Evolutionary conservation across 805 yeast species (phyloP), one percentile per base, ranked within the genome.

Genomic region (Metschnikowia henanensis): DNA sequence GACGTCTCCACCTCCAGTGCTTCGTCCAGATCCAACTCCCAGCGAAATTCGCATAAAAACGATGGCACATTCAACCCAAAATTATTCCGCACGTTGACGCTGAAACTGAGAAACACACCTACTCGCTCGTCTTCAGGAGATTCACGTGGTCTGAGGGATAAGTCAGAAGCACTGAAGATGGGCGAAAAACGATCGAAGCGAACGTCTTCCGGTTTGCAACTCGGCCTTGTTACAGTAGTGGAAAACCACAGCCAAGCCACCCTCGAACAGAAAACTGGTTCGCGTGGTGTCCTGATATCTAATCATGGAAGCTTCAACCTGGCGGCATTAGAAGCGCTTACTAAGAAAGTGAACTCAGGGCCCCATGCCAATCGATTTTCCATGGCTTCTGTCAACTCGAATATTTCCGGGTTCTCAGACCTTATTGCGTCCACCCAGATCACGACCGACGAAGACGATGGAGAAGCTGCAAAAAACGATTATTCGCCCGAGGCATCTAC

Each of bases 281-380:
- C 20, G 29, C 22, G 23, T n/a, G 16, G n/a, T 12, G 30, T 26
- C 21, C 6, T 16, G 5, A 35, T 12, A 5, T 30, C 35, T 8
- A 39, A 35, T 9, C 59, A 55, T 35, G 72, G 64, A 29, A 52
- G 68, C 5, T 70, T 59, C 49, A 68, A 70, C 41, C 67, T 62
- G 49, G 50, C 59, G 3, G 60, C 76, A 4, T 53, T 69, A 6
- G 75, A 70, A 31, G 61, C 66, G 15, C 51, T 70, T 30, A 65
- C 72, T 0, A 59, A 49, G 32, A 57, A 49, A 34, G 19, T 43
- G n/a, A 36, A 39, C 18, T 19, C 49, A 8, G 45, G 53, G 15
- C 45, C 35, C 7, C 69, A 75, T 41, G 74, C 76, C 15, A 83
- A 79, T 44, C 76, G 83, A 35, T 81, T 77, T 45, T 78, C 87